Conservation (phyloP, 2,329 filamentous ascomycete genomes). For the Microcera coccophila region DNA sequence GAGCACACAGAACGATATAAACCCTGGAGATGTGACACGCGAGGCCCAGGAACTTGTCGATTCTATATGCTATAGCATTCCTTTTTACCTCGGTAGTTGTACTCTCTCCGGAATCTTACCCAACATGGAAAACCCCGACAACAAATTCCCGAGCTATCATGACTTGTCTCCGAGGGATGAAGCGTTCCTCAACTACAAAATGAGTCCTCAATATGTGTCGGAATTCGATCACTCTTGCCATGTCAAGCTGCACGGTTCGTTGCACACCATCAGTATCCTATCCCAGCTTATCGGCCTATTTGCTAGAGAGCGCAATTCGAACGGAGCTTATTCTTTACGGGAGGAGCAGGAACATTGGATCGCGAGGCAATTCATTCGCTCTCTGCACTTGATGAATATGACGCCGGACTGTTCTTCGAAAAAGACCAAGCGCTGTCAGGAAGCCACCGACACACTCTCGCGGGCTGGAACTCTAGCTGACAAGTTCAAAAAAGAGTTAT, state of each 20-base stretch:
- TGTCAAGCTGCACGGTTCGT: slow-evolving; percentile 4
- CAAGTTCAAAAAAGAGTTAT: no score
- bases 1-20: no score
- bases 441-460: no score
- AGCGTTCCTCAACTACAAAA: not conserved
- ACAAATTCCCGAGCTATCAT: slow-evolving; percentile 11
- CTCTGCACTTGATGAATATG: slow-evolving; percentile 3
- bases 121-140: not conserved
- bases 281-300: slow-evolving; percentile 1
- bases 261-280: slow-evolving; percentile 8
- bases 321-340: not conserved
- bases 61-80: slow-evolving; percentile 11
- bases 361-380: slow-evolving; percentile 5
- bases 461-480: no score
- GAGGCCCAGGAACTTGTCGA: slow-evolving; percentile 3
- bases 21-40: not conserved
- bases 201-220: slow-evolving; percentile 4
- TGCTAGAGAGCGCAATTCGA: not conserved
- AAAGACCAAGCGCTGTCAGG: no score
- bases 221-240: slow-evolving; percentile 12
- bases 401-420: no score
- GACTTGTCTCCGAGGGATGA: not conserved
- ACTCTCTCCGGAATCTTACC: not conserved
- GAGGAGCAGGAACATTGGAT: slow-evolving; percentile 8
- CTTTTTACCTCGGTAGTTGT: slow-evolving; percentile 17